phyloP scores from a whole-genome alignment of 106 monocot genomes.

The Dioscorea zingiberensis region DNA sequence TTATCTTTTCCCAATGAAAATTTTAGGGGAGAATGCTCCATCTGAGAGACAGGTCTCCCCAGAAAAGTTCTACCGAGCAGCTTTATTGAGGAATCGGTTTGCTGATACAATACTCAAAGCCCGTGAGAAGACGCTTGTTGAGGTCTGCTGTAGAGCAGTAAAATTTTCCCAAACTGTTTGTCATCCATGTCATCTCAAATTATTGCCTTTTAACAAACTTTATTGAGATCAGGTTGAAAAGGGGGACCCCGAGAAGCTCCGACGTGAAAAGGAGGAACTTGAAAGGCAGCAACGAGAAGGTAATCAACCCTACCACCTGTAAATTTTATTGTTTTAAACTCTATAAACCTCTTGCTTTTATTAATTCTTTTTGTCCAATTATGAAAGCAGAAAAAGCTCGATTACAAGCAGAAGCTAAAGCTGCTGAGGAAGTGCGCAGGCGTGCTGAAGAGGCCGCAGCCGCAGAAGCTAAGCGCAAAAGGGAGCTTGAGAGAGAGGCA shows the following conservation, averaged over 20 bases:
- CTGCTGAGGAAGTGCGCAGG: constrained; percentile 58
- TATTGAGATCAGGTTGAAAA: constrained; percentile 41
- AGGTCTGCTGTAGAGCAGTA: constrained; percentile 32
- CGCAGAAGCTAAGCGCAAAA: constrained; percentile 68
- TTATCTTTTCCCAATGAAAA: constrained; percentile 28
- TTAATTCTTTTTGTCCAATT: not conserved
- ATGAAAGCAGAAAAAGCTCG: constrained; percentile 60
- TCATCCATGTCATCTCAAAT: too few relatives aligned
- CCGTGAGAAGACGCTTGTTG: constrained; percentile 80
- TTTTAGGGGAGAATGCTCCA: constrained; percentile 80
- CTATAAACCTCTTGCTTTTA: not conserved
- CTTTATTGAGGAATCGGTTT: constrained; percentile 76
- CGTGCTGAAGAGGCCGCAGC: constrained; percentile 65
- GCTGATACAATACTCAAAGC: constrained; percentile 96
- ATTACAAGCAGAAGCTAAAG: constrained; percentile 84
- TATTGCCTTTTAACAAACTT: not conserved
- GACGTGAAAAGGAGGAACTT: constrained; percentile 75
- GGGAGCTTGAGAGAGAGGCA: constrained; percentile 85
- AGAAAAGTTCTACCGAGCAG: constrained; percentile 73
- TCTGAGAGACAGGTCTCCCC: constrained; percentile 79
- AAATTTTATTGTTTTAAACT: too few relatives aligned
- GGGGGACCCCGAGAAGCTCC: constrained; percentile 76
- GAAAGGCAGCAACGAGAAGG: constrained; percentile 76
- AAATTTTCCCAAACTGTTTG: not conserved
- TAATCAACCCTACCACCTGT: not conserved